Conservation (phyloP, 106 monocot genomes). For the Dactylorhiza incarnata region DNA sequence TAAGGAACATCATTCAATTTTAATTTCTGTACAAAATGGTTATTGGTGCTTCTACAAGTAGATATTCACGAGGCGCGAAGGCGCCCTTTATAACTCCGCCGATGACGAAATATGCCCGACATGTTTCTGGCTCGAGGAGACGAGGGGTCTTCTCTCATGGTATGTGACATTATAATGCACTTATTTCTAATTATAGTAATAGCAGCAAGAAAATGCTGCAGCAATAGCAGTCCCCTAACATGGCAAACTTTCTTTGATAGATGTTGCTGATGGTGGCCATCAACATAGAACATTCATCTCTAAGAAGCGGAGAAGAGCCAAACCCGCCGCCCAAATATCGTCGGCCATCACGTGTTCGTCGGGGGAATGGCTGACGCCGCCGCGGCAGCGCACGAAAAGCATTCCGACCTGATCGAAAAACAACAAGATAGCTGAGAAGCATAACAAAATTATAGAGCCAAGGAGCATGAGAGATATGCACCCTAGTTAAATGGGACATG, state of each 20-base stretch:
- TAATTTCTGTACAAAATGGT: no score
- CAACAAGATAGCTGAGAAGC: neutral
- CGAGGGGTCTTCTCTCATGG: no score
- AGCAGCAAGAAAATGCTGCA: neutral
- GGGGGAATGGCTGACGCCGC: slow-evolving; percentile 88
- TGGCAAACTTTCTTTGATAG: neutral
- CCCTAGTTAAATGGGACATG: slow-evolving; percentile 46
- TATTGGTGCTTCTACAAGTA: no score
- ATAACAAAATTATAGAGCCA: neutral
- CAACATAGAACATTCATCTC: slow-evolving; percentile 9
- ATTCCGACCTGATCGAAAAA: slow-evolving; percentile 59
- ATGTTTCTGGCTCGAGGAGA: no score
- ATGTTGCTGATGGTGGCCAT: neutral
- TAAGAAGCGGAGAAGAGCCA: slow-evolving; percentile 62
- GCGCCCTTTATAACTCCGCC: no score
- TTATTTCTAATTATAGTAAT: neutral
- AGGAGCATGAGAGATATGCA: neutral
- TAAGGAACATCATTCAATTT: no score
- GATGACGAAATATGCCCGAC: no score
- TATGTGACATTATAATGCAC: neutral
- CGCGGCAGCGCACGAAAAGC: slow-evolving; percentile 88
- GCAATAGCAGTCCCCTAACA: neutral
- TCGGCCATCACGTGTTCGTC: slow-evolving; percentile 65
- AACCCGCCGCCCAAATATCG: slow-evolving; percentile 85
- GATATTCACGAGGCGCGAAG: no score